Evolutionary conservation across 2,329 filamentous ascomycete species (phyloP).

Genomic region (Talaromyces sp.): DNA sequence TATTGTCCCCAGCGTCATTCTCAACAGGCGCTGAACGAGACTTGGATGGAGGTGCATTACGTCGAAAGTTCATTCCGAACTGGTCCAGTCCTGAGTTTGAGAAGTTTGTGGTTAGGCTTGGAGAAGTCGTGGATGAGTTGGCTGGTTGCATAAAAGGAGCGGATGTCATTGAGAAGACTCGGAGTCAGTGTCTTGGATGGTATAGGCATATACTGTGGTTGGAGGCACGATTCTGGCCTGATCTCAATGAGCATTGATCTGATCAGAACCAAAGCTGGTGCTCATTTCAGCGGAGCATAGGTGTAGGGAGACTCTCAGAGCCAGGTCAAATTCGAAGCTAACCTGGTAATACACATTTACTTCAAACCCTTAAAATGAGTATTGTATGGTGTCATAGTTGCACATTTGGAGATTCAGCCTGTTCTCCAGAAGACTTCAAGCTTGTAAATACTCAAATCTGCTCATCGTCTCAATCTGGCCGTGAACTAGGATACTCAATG

Average conservation of each 20-base stretch:
- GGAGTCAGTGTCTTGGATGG: constrained; percentile 48
- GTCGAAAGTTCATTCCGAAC: constrained; percentile 63
- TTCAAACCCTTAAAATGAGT: neutral
- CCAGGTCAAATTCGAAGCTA: neutral
- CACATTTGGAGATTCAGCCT: neutral
- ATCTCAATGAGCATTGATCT: constrained; percentile 22
- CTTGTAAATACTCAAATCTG: neutral
- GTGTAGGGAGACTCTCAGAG: too few species aligned
- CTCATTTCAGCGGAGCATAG: neutral
- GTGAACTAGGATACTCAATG: neutral
- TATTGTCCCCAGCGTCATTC: constrained; percentile 19
- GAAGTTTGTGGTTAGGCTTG: constrained; percentile 56
- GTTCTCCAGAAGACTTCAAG: neutral
- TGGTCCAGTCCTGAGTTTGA: constrained; percentile 63
- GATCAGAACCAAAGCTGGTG: neutral
- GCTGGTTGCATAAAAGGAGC: constrained; percentile 41
- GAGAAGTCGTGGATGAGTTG: constrained; percentile 53
- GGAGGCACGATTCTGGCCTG: constrained; percentile 60
- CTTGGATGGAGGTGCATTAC: constrained; percentile 61
- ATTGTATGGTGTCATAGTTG: neutral
- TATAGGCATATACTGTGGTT: constrained; percentile 50
- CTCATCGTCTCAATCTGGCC: neutral
- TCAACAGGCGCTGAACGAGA: constrained; percentile 38
- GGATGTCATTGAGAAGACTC: constrained; percentile 36
- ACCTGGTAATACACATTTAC: neutral